Evolutionary conservation across 495 filamentous ascomycete genomes (phyloP), one percentile per base, ranked within the genome.

Genomic region (Tuber melanosporum): DNA sequence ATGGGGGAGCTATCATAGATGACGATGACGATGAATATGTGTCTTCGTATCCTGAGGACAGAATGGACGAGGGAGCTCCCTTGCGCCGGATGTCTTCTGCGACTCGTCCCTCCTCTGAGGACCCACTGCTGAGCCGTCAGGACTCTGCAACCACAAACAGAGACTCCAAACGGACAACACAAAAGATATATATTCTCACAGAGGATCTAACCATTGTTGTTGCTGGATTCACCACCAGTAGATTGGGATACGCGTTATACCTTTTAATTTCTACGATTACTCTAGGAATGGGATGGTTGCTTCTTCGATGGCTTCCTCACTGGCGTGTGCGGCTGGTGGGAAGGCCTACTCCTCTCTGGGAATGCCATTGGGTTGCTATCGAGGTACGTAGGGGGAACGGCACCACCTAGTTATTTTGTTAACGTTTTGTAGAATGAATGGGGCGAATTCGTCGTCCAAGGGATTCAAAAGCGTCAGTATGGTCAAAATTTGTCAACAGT

Each of bases 191-290:
- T 83, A 94, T 99, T 84, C 86, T 89, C 45, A 95, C 92, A 47
- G 95, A 99, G 85, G 95, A 99, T 83, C 86, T 98, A 73, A 97
- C 93, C 0, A 92, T 97, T 78, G 94, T 93, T 70, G 91, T 98
- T 81, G 91, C 95, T 32, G 95, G 95, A 0, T 99, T 98, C 83
- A 90, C 87, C 43, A 98, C 93, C 6, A 93, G 89, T 75, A 78
- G 84, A 14, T 47, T 89, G 45, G 94, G 94, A 4, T 90, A 90
- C 78, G 85, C 87, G 12, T 62, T 91, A 2, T 98, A 98, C 82
- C 79, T 90, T 19, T 74, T 86, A 14, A 83, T 97, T 66, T 97
- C 93, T 79, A 77, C 91, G 4, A 76, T 90, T 15, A 92, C 96
- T 1, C 84, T 91, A 17, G 95, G 95, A 10, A 79, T 95, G 42